A percentile compares a stretch with the other conserved stretches of the same genome.
These are phyloP conservation scores for Globisporangium radiosum DNA, from an alignment of 352 stramenopile species.

Conservation along the genomic window DNA sequence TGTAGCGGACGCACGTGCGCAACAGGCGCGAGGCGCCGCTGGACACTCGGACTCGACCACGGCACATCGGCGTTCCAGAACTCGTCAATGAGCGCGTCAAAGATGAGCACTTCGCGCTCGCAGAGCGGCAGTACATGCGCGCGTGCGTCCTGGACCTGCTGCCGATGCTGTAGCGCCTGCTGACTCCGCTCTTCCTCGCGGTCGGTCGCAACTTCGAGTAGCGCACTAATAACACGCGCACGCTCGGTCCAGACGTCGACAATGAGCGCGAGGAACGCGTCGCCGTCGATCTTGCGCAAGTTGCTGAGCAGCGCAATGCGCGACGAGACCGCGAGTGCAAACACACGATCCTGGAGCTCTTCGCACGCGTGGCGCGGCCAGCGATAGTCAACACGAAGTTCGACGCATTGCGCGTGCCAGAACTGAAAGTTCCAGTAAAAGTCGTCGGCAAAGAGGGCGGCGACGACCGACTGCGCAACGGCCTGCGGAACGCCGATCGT, in stretches of 20 bases:
- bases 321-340: slow-evolving; percentile 32
- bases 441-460: slow-evolving; percentile 65
- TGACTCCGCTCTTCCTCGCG: slow-evolving; percentile 30
- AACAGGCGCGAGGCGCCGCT: slow-evolving; percentile 22
- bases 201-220: slow-evolving; percentile 58
- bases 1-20: slow-evolving; percentile 19
- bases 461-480: slow-evolving; percentile 45
- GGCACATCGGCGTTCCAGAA: slow-evolving; percentile 64
- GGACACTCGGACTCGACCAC: slow-evolving; percentile 36
- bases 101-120: slow-evolving; percentile 30
- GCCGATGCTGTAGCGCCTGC: slow-evolving; percentile 20
- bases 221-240: slow-evolving; percentile 31
- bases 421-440: slow-evolving; percentile 81
- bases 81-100: slow-evolving; percentile 51
- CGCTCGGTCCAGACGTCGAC: slow-evolving; percentile 58
- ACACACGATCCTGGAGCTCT: slow-evolving; percentile 57
- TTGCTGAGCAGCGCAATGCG: slow-evolving; percentile 48
- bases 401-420: slow-evolving; percentile 48
- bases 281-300: slow-evolving; percentile 67
- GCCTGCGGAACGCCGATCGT: slow-evolving; percentile 56
- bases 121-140: slow-evolving; percentile 32
- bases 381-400: slow-evolving; percentile 42
- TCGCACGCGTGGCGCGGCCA: slow-evolving; percentile 43
- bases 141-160: slow-evolving; percentile 33
- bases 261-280: slow-evolving; percentile 63